Percentiles rank a stretch among this genome's conserved stretches.
These are phyloP conservation scores for Aspergillus fumigatiaffinis DNA, from an alignment of 2,329 filamentous ascomycete species.

Conservation along the genomic window DNA sequence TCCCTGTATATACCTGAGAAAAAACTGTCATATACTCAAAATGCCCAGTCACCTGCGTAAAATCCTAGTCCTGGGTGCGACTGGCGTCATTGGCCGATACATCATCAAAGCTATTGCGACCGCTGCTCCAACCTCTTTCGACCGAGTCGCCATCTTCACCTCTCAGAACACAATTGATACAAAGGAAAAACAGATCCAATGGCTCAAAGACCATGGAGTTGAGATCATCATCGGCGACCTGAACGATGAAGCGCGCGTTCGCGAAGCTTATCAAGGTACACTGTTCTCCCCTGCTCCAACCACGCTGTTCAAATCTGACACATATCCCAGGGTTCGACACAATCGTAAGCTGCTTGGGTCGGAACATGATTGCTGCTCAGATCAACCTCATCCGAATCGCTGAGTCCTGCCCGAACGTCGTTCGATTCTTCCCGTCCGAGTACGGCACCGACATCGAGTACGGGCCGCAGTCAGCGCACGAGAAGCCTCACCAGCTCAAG, in stretches of 20 bases:
- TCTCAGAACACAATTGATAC: constrained; percentile 48
- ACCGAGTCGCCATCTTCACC: constrained; percentile 55
- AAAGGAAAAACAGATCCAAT: constrained; percentile 49
- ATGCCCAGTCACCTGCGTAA: constrained; percentile 5
- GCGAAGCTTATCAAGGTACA: constrained; percentile 52
- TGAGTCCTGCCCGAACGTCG: constrained; percentile 50
- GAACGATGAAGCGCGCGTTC: constrained; percentile 49
- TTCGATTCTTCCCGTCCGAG: constrained; percentile 65
- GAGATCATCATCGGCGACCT: constrained; percentile 56
- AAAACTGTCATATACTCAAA: not conserved
- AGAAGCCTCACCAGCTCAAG: constrained; percentile 67
- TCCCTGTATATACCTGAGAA: not conserved
- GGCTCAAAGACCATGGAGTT: constrained; percentile 46
- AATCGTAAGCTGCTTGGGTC: constrained; percentile 61
- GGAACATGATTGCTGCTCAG: constrained; percentile 59
- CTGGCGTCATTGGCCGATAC: constrained; percentile 28
- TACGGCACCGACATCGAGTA: constrained; percentile 66
- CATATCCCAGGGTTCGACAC: constrained; percentile 55
- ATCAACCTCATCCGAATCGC: constrained; percentile 60
- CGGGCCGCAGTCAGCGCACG: constrained; percentile 51
- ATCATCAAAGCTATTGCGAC: constrained; percentile 50
- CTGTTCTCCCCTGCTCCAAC: not conserved
- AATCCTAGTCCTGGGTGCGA: constrained; percentile 23
- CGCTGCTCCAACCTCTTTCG: constrained; percentile 47
- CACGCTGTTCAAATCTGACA: not conserved